These are phyloP conservation scores for Ceratocystis eucalypticola DNA, from an alignment of 2,329 filamentous ascomycete species.

Conservation along the genomic window DNA sequence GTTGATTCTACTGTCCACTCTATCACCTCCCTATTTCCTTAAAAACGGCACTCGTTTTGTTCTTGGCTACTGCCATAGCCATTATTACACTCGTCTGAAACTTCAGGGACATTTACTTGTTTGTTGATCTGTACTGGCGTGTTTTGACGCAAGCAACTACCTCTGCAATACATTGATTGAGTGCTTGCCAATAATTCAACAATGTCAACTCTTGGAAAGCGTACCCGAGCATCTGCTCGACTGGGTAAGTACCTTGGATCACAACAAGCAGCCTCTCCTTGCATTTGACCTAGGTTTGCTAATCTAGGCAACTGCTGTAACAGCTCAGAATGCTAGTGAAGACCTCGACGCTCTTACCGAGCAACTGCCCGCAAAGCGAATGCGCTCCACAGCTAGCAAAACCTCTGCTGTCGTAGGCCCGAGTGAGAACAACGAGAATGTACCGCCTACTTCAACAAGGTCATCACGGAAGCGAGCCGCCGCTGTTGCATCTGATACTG, in stretches of 20 bases:
- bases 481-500: not conserved
- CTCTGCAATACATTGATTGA: not conserved
- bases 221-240: constrained; percentile 16
- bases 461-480: constrained; percentile 10
- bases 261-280: not conserved
- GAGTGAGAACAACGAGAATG: constrained; percentile 14
- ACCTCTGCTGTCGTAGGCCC: not conserved
- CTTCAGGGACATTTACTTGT: not conserved
- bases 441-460: constrained; percentile 1
- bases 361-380: constrained; percentile 12
- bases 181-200: not conserved
- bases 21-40: not conserved
- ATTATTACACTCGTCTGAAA: constrained; percentile 9
- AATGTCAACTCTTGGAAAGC: constrained; percentile 18
- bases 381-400: not conserved
- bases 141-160: not conserved
- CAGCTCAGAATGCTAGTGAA: constrained; percentile 1
- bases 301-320: not conserved
- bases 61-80: not conserved
- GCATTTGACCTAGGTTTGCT: not conserved
- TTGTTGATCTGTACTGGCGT: not conserved
- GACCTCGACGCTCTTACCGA: constrained; percentile 6
- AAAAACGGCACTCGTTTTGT: not conserved
- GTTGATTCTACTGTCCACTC: not conserved
- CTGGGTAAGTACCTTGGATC: constrained; percentile 14